phyloP scores from a whole-genome alignment of 805 yeast species.

The Yueomyces sp. region DNA sequence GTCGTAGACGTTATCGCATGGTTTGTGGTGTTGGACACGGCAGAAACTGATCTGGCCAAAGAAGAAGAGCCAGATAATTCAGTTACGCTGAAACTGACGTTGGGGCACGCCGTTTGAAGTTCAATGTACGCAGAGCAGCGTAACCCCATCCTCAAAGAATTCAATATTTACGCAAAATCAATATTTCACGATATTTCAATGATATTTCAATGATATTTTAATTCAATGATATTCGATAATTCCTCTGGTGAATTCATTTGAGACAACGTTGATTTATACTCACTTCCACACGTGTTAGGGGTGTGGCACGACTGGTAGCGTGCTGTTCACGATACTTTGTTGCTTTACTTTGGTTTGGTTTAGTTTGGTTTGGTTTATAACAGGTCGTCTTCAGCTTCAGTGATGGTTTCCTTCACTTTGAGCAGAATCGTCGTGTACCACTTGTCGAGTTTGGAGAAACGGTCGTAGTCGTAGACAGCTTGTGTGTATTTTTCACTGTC shows the following conservation, averaged over 20 bases:
- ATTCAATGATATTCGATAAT: no score
- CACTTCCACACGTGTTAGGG: no score
- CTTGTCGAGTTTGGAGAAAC: conserved; percentile 75
- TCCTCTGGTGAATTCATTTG: no score
- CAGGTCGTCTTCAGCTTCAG: conserved; percentile 58
- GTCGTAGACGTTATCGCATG: no score
- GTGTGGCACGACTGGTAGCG: no score
- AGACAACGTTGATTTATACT: no score
- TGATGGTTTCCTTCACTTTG: conserved; percentile 63
- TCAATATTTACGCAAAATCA: no score
- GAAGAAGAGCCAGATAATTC: conserved; percentile 3
- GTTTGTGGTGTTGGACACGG: not conserved
- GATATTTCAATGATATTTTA: no score
- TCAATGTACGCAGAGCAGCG: conserved; percentile 19
- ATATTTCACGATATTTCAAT: no score
- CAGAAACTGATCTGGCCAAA: not conserved
- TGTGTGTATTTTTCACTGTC: conserved; percentile 66
- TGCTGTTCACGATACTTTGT: no score
- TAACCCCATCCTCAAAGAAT: conserved; percentile 11
- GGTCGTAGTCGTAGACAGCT: conserved; percentile 72
- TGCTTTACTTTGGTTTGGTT: no score
- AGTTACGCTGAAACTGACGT: not conserved
- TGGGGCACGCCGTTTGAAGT: conserved; percentile 1
- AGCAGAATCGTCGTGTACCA: conserved; percentile 79
- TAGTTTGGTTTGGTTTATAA: conserved; percentile 4